These are phyloP conservation scores for Candida pseudofarinosa DNA, from an alignment of 805 yeast genomes.

Conservation along the genomic window DNA sequence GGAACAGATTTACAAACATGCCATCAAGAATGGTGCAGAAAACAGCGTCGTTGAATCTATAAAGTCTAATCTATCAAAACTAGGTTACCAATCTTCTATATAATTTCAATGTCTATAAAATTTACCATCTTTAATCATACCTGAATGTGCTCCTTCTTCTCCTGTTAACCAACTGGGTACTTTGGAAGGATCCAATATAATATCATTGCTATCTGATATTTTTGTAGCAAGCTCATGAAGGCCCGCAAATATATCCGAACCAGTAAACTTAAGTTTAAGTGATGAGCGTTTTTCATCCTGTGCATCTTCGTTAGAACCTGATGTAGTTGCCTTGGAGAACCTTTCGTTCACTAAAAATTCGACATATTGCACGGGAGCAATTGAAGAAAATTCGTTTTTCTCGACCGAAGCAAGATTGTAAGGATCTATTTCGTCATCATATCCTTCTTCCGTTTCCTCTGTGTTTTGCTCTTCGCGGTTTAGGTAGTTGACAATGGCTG, in stretches of 20 bases:
- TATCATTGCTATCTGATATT: constrained; percentile 20
- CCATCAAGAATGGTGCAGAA: constrained; percentile 11
- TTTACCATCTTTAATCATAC: constrained; percentile 27
- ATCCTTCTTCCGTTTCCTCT: constrained; percentile 1
- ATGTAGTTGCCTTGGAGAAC: background rate
- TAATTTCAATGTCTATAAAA: constrained; percentile 4
- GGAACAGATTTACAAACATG: constrained; percentile 17
- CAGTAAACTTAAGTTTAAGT: constrained; percentile 45
- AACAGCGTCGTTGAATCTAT: constrained; percentile 11
- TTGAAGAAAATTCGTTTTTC: constrained; percentile 42
- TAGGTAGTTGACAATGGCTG: background rate
- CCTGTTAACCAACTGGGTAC: constrained; percentile 81
- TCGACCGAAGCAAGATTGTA: constrained; percentile 11
- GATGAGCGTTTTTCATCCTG: constrained; percentile 12
- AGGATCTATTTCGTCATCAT: constrained; percentile 15
- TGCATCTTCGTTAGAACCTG: background rate
- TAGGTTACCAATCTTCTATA: constrained; percentile 19
- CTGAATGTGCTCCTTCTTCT: constrained; percentile 56
- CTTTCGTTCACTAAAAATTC: constrained; percentile 41
- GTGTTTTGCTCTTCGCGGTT: background rate
- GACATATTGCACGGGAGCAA: constrained; percentile 56
- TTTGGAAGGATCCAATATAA: constrained; percentile 47
- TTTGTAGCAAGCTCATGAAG: constrained; percentile 57
- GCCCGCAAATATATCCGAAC: constrained; percentile 76
- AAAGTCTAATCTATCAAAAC: constrained; percentile 18